Evolutionary conservation across 768 basidiomycete genomes (phyloP).

Genomic region (Tricholoma hemisulphureum): DNA sequence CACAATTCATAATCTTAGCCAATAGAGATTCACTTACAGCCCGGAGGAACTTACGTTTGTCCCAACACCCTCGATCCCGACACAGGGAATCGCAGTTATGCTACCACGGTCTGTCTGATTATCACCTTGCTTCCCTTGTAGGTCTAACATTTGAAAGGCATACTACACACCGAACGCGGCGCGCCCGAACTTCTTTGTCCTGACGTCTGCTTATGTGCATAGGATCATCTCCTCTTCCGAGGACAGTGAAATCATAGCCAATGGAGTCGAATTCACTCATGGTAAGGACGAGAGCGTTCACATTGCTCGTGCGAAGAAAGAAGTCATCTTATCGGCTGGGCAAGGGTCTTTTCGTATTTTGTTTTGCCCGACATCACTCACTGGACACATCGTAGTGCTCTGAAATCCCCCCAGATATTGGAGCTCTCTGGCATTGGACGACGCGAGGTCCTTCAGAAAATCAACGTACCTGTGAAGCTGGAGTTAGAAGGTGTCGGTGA

Average conservation of each 20-base stretch:
- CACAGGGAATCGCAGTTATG: neutral
- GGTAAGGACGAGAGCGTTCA: neutral
- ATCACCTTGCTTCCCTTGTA: neutral
- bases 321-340: constrained; percentile 7
- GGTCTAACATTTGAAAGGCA: neutral
- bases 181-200: neutral
- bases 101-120: neutral
- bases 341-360: neutral
- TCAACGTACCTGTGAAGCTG: constrained; percentile 36
- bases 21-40: neutral
- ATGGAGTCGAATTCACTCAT: constrained; percentile 4
- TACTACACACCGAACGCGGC: neutral
- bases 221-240: constrained; percentile 1
- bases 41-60: neutral
- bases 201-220: constrained; percentile 4
- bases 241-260: neutral
- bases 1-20: neutral
- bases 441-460: constrained; percentile 32
- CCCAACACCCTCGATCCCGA: neutral
- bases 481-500: constrained; percentile 40
- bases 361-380: neutral
- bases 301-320: neutral
- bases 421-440: constrained; percentile 60
- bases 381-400: constrained; percentile 20
- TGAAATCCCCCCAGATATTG: constrained; percentile 51